Evolutionary conservation across 352 stramenopile species (phyloP), one percentile per base, ranked within the genome.

Genomic region (Thalassiosira livingstoniorum): DNA sequence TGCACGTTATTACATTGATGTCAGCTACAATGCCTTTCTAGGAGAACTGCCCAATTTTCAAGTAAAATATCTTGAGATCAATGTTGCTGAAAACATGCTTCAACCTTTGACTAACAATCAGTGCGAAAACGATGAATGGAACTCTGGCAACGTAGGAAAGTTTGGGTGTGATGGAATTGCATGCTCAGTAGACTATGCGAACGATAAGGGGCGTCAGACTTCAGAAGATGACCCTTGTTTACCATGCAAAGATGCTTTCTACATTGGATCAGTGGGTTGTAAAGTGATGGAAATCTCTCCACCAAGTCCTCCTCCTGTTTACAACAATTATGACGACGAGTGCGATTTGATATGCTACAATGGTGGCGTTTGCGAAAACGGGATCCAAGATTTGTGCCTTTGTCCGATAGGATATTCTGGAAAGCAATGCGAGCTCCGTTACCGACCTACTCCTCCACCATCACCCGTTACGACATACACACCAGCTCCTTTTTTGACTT

Each of bases 211-310:
- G 37, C n/a, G 42, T 63, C 51, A 69, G 32, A 37, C 64, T 72
- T 1, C 42, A 27, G 10, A 70, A 67, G 64, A 34, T 21, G 37
- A 58, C 47, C 47, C 11, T 29, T 58, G 47, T 27, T n/a, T 58
- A 11, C 47, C 47, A 23, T 58, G 47, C n/a, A 11, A 11, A 10
- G 11, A 58, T 7, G 47, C 47, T 4, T 29, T 58, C 10, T 58
- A 58, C 27, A 58, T 58, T 27, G 78, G 78, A 54, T 75, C 72
- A 21, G 35, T 73, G 10, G 47, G 32, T 15, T 85, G 69, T 47
- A 47, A 27, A 45, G 51, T 51, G 45, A 11, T 51, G 32, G 51
- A 68, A 21, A 45, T 29, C 11, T 4, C 21, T 7, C 47, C 47
- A 58, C 10, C 47, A 18, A 11, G 27, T 25, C 11, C 47, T 27